Evolutionary conservation across 164 flowering plant species (phyloP), one percentile per base, ranked within the genome.

Genomic region (Euptelea pleiosperma): DNA sequence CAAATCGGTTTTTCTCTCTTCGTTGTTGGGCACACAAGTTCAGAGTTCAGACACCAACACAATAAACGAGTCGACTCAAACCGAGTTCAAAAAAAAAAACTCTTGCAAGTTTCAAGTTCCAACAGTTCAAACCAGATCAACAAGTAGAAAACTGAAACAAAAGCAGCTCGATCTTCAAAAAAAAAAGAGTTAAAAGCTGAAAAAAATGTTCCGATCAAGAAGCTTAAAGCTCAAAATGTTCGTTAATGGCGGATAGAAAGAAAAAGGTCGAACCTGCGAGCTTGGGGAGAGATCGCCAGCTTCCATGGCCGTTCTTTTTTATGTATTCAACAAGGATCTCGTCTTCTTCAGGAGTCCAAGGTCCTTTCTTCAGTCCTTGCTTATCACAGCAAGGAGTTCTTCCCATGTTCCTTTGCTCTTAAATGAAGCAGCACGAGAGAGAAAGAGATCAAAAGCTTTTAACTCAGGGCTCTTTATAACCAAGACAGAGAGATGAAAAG

Each of bases 221-320:
- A 45, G 19, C 30, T 25, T 21, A 19, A 9, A 15, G 35, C 1
- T 16, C 3, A 37, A 15, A 9, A 37, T 19, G 8, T 7, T 55
- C 6, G 36, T 21, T 31, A 37, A 25, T 12, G 47, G 28, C 1
- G 39, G 39, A 28, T 12, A 18, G 2, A 19, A 36, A 33, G 21
- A 8, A 46, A 50, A 36, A 11, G 21, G 30, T 9, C 35, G 15
- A 29, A 85, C 96, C 96, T 65, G 96, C 93, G 21, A 68, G 81
- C 66, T 82, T 79, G 29, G 96, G 96, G n/a, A 89, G 89, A 62
- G 84, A 68, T 9, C 92, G 70, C 96, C 96, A 89, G 82, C 85
- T 84, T 3, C 84, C 87, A 75, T 77, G 84, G 57, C 96, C 91
- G 61, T 86, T 70, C 26, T 73, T 73, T 49, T 62, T 72, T 62